Percentiles rank a stretch among this genome's conserved stretches.
Conservation (phyloP, 208 protist genomes). For the Crithidia brevicula region DNA sequence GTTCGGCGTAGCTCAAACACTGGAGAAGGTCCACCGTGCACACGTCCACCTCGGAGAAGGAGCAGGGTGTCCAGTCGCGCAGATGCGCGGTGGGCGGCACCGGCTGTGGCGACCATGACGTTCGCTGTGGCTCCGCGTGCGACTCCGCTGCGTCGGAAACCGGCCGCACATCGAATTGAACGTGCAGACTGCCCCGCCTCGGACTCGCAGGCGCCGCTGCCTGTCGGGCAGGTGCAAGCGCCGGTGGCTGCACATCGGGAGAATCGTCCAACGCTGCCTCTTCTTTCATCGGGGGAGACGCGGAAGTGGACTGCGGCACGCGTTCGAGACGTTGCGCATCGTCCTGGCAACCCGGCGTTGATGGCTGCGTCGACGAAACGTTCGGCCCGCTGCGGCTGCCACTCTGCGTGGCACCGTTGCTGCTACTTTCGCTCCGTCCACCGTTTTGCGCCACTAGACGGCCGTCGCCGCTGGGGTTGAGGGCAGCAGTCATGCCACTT, state of each 20-base stretch:
- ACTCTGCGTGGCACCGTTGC: not conserved
- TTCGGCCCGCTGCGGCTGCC: slow-evolving; percentile 4
- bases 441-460: too few species aligned
- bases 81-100: not conserved
- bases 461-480: slow-evolving; percentile 13
- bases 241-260: slow-evolving; percentile 17
- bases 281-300: not conserved
- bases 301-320: not conserved
- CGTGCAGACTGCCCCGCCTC: not conserved
- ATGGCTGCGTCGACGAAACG: too few species aligned
- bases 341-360: too few species aligned
- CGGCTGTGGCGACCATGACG: not conserved
- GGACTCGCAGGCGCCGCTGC: too few species aligned
- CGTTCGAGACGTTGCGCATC: too few species aligned
- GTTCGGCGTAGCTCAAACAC: slow-evolving; percentile 22
- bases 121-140: not conserved
- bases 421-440: slow-evolving; percentile 4
- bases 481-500: not conserved
- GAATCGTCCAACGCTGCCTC: not conserved
- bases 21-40: slow-evolving; percentile 24
- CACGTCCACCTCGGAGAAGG: slow-evolving; percentile 5
- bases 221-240: not conserved
- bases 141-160: not conserved
- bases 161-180: slow-evolving; percentile 13
- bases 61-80: not conserved